Evolutionary conservation across 305 asterid genomes (phyloP).

Genomic region (Rubia balearica): DNA sequence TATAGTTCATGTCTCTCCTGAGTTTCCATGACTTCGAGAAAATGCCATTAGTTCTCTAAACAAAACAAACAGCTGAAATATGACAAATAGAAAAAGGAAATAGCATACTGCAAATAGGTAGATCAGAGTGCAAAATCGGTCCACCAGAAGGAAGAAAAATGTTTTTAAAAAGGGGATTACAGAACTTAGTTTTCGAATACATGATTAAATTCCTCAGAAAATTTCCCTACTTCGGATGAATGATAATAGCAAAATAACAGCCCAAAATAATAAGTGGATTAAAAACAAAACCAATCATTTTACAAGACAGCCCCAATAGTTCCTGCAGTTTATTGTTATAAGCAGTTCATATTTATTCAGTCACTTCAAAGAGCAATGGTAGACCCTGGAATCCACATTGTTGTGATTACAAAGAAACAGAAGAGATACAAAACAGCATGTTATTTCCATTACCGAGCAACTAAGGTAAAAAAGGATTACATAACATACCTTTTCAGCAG

Average conservation of each 20-base stretch:
- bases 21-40: background rate
- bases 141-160: background rate
- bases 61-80: background rate
- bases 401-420: background rate
- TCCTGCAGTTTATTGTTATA: background rate
- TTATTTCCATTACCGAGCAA: background rate
- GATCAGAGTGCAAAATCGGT: background rate
- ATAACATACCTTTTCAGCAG: conserved; percentile 23
- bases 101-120: background rate
- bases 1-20: background rate
- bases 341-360: background rate
- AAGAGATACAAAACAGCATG: conserved; percentile 1
- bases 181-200: background rate
- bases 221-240: background rate
- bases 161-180: background rate
- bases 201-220: background rate
- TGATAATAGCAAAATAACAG: background rate
- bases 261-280: background rate
- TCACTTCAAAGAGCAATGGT: background rate
- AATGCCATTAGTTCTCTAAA: background rate
- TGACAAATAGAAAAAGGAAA: background rate
- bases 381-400: background rate
- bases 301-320: background rate
- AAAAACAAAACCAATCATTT: background rate
- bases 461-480: background rate